Percentiles rank a stretch among this genome's conserved stretches.
phyloP scores from a whole-genome alignment of 345 rosid species.

The Dipteronia sinensis region DNA sequence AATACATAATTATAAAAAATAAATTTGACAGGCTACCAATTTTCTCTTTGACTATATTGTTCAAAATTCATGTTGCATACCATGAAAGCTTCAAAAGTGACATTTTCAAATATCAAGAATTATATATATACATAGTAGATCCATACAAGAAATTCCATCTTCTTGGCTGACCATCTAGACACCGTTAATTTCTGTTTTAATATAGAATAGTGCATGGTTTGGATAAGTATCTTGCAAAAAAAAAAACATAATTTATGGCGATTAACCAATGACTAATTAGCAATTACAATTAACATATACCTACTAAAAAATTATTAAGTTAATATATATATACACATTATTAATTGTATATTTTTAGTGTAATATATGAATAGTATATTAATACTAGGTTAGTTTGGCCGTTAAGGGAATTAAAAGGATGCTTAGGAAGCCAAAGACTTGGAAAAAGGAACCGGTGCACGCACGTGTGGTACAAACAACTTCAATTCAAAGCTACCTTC shows the following conservation, averaged over 20 bases:
- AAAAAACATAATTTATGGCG: not conserved
- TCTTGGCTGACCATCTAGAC: not conserved
- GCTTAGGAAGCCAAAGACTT: slow-evolving; percentile 1
- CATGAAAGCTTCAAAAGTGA: not conserved
- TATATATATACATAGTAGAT: too few species aligned
- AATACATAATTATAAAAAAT: too few species aligned
- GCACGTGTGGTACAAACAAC: not conserved
- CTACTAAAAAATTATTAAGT: too few species aligned
- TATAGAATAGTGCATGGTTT: not conserved
- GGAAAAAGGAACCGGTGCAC: not conserved
- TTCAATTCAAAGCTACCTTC: not conserved
- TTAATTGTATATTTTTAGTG: not conserved
- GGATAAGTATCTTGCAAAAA: not conserved
- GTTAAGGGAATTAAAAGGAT: not conserved
- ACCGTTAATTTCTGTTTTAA: not conserved
- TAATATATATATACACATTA: too few species aligned
- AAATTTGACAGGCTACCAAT: not conserved
- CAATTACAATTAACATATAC: not conserved
- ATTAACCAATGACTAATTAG: not conserved
- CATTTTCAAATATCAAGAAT: too few species aligned
- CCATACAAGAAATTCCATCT: not conserved
- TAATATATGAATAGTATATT: too few species aligned
- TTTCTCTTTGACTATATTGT: not conserved
- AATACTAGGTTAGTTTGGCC: not conserved
- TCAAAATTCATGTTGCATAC: not conserved